A percentile compares a stretch with the other conserved stretches of the same genome.
Evolutionary conservation across 805 yeast genomes (phyloP).

Genomic region (Yarrowia sp.): DNA sequence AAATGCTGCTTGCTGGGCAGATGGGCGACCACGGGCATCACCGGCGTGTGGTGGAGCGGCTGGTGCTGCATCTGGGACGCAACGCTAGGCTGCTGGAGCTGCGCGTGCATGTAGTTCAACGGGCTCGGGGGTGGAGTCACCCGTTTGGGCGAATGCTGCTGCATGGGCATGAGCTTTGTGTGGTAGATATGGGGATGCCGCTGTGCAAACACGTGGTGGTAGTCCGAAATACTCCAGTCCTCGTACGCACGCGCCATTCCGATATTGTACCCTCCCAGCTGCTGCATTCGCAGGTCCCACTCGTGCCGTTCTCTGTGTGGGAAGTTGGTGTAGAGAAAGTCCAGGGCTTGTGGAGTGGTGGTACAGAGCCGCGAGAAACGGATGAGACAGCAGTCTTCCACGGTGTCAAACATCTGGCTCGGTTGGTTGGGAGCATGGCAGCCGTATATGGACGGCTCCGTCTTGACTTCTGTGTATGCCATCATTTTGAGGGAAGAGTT

Average conservation of each 20-base stretch:
- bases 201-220: conserved; percentile 32
- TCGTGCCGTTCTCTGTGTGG: conserved; percentile 35
- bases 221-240: conserved; percentile 29
- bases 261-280: conserved; percentile 17
- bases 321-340: conserved; percentile 15
- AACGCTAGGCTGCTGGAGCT: neutral
- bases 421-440: conserved; percentile 1
- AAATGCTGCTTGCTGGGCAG: conserved; percentile 35
- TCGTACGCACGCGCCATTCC: conserved; percentile 8
- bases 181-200: conserved; percentile 23
- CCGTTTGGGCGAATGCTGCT: conserved; percentile 22
- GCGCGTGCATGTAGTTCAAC: conserved; percentile 26
- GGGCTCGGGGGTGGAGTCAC: conserved; percentile 34
- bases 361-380: conserved; percentile 30
- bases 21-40: conserved; percentile 11
- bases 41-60: conserved; percentile 12
- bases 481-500: conserved; percentile 1
- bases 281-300: conserved; percentile 31
- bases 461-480: conserved; percentile 31
- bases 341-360: conserved; percentile 20
- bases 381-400: conserved; percentile 24
- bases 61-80: conserved; percentile 12
- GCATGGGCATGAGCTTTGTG: conserved; percentile 21
- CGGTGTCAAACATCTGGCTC: conserved; percentile 5
- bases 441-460: conserved; percentile 24